Percentiles rank a stretch among this genome's conserved stretches.
Evolutionary conservation across 495 filamentous ascomycete species (phyloP).

Genomic region (Xylaria sp.): DNA sequence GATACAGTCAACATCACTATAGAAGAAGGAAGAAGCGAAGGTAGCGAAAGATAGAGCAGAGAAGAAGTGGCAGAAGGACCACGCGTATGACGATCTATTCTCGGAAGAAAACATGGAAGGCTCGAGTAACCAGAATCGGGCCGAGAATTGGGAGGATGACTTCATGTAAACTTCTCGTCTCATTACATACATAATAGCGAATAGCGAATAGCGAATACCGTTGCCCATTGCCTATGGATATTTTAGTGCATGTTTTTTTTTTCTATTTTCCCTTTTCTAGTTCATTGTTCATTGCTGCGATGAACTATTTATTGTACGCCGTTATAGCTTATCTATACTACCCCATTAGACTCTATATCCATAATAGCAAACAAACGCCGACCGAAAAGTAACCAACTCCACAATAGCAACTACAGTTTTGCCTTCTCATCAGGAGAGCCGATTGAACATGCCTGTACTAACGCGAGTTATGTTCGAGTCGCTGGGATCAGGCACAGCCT

Average conservation of each 20-base stretch:
- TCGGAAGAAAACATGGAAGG: conserved; percentile 68
- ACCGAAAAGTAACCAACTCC: background rate
- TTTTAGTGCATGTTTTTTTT: background rate
- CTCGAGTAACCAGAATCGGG: conserved; percentile 72
- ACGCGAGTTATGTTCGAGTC: conserved; percentile 67
- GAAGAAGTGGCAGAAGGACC: conserved; percentile 91
- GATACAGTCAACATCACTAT: conserved; percentile 14
- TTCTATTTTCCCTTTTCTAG: background rate
- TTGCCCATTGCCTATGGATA: background rate
- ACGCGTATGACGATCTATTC: conserved; percentile 90
- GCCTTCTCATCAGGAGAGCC: background rate
- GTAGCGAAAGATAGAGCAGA: conserved; percentile 80
- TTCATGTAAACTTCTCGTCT: conserved; percentile 64
- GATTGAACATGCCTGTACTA: background rate
- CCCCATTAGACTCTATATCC: background rate
- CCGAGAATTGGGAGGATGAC: conserved; percentile 70
- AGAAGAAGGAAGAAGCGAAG: conserved; percentile 82
- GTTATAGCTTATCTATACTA: too few species aligned
- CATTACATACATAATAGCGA: background rate
- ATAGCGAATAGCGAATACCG: background rate
- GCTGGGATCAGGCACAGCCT: conserved; percentile 87
- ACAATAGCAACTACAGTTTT: background rate
- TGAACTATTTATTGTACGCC: too few species aligned
- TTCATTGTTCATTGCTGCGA: background rate
- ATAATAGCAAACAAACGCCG: too few species aligned